Conservation (phyloP, 352 stramenopile genomes). For the Globisporangium orthogonon region DNA sequence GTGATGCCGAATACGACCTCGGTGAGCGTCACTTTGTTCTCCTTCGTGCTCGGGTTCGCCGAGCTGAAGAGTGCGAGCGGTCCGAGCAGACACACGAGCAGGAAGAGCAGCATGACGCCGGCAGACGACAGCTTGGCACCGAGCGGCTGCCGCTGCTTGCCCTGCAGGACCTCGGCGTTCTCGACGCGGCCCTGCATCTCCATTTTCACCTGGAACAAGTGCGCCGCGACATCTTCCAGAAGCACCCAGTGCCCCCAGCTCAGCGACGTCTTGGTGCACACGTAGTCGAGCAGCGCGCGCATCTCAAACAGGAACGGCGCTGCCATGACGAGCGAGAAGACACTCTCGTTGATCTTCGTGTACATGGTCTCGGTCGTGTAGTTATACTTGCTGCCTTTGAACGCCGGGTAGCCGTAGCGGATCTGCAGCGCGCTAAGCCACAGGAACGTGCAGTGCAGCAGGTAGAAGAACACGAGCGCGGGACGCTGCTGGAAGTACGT, state of each 20-base stretch:
- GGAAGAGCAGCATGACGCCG: conserved; percentile 71
- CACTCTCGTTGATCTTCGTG: conserved; percentile 43
- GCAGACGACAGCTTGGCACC: conserved; percentile 57
- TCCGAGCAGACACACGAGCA: conserved; percentile 71
- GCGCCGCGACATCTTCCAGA: conserved; percentile 76
- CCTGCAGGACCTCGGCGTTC: conserved; percentile 66
- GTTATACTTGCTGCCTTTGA: conserved; percentile 78
- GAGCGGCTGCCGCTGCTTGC: conserved; percentile 71
- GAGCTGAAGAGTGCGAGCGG: conserved; percentile 83
- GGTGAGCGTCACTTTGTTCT: conserved; percentile 60
- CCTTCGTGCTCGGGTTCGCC: conserved; percentile 74
- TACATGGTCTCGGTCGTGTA: conserved; percentile 45
- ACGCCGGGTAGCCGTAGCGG: conserved; percentile 82
- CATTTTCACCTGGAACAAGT: conserved; percentile 74
- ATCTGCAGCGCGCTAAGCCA: conserved; percentile 77
- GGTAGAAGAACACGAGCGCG: conserved; percentile 71
- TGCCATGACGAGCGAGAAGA: conserved; percentile 73
- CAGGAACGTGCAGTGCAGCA: conserved; percentile 74
- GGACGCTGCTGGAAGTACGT: conserved; percentile 75
- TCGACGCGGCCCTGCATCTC: conserved; percentile 68
- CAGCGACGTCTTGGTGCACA: conserved; percentile 82
- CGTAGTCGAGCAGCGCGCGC: conserved; percentile 79
- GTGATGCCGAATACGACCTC: conserved; percentile 67
- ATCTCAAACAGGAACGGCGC: conserved; percentile 87
- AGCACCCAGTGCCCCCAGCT: conserved; percentile 78